Evolutionary conservation across 371 early-diverging fungal species (phyloP).

Genomic region (Thermomucor indicae-seudaticae): DNA sequence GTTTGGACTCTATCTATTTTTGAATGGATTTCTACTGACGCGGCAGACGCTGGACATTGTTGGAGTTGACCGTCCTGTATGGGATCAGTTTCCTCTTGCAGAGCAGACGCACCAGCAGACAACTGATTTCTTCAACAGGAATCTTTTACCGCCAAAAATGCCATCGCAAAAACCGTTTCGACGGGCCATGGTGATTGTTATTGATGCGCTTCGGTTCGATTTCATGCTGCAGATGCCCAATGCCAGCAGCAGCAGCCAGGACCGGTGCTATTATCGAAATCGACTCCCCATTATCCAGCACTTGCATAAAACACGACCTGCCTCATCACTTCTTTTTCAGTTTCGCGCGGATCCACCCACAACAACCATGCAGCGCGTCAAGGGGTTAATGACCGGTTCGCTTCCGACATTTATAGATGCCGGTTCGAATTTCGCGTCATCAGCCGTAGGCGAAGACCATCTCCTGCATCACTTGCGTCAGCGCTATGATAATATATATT

Average conservation of each 20-base stretch:
- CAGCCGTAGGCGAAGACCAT: conserved; percentile 84
- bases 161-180: conserved; percentile 49
- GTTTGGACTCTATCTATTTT: conserved; percentile 65
- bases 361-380: conserved; percentile 93
- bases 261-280: conserved; percentile 68
- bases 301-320: conserved; percentile 49
- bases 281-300: conserved; percentile 68
- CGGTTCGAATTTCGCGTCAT: conserved; percentile 88
- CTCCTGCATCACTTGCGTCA: conserved; percentile 47
- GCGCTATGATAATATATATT: conserved; percentile 50
- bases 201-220: conserved; percentile 94
- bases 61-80: conserved; percentile 27
- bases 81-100: conserved; percentile 31
- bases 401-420: conserved; percentile 94
- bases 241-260: conserved; percentile 1
- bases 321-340: conserved; percentile 70
- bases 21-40: conserved; percentile 80
- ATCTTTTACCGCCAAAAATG: not conserved
- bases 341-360: conserved; percentile 96
- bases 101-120: not conserved
- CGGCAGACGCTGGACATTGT: conserved; percentile 65
- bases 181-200: conserved; percentile 70
- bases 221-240: conserved; percentile 28
- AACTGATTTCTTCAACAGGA: not conserved
- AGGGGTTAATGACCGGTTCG: conserved; percentile 87